phyloP scores from a whole-genome alignment of 164 flowering plant genomes.

The Nymphaea colorata region DNA sequence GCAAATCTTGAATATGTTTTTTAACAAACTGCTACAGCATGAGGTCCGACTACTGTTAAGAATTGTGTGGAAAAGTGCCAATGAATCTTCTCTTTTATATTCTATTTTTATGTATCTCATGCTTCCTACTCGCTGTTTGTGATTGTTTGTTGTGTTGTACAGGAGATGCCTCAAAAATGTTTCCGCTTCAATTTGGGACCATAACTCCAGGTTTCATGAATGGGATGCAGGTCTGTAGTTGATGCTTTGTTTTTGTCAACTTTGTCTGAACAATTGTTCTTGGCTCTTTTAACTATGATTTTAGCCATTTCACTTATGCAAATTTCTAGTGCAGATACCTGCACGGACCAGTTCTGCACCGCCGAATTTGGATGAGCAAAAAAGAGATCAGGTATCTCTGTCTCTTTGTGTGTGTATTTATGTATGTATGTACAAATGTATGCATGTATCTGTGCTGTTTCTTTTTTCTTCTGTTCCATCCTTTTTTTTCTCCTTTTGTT shows the following conservation, averaged over 20 bases:
- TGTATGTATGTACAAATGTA: too few species aligned
- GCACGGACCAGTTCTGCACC: slow-evolving; percentile 96
- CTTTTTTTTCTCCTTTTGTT: not conserved
- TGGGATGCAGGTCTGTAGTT: slow-evolving; percentile 11
- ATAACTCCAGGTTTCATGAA: slow-evolving; percentile 12
- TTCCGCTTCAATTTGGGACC: slow-evolving; percentile 15
- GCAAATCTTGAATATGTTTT: too few species aligned
- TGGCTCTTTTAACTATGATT: not conserved
- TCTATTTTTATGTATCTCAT: too few species aligned
- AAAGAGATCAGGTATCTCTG: slow-evolving; percentile 51
- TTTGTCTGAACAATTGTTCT: not conserved
- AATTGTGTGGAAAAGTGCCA: too few species aligned
- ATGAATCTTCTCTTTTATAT: too few species aligned
- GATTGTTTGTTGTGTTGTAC: too few species aligned
- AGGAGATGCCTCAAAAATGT: not conserved
- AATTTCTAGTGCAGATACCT: slow-evolving; percentile 44
- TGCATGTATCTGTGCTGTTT: too few species aligned
- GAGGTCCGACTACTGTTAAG: too few species aligned
- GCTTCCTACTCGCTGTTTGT: too few species aligned
- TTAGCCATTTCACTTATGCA: not conserved
- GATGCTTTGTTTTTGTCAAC: not conserved
- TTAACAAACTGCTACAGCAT: too few species aligned
- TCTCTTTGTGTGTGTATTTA: not conserved
- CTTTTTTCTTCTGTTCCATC: not conserved
- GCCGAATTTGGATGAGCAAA: slow-evolving; percentile 92